A percentile compares a stretch with the other conserved stretches of the same genome.
These are phyloP conservation scores for Candida oleophila DNA, from an alignment of 805 yeast genomes.

Conservation along the genomic window DNA sequence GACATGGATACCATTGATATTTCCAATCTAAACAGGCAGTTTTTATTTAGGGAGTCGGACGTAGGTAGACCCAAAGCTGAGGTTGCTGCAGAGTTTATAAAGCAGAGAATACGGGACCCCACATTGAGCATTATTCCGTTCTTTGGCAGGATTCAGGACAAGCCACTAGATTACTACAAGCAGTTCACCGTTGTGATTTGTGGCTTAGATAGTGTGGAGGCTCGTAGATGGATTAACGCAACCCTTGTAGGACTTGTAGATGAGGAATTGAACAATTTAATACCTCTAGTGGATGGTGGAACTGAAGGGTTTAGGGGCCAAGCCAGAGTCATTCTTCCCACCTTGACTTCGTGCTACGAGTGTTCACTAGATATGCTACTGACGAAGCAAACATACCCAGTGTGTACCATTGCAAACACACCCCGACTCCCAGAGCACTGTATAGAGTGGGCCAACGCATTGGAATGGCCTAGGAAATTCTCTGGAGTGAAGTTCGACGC, in stretches of 20 bases:
- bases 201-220: constrained; percentile 87
- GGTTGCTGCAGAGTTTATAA: constrained; percentile 61
- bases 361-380: constrained; percentile 80
- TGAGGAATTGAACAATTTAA: constrained; percentile 31
- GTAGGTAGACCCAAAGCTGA: constrained; percentile 67
- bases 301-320: constrained; percentile 95
- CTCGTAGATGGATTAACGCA: constrained; percentile 85
- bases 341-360: constrained; percentile 86
- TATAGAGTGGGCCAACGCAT: constrained; percentile 81
- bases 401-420: constrained; percentile 91
- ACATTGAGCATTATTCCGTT: constrained; percentile 52
- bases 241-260: constrained; percentile 64
- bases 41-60: constrained; percentile 59
- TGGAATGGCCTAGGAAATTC: constrained; percentile 65
- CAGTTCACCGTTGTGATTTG: constrained; percentile 75
- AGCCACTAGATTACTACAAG: constrained; percentile 58
- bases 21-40: constrained; percentile 76
- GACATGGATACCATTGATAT: constrained; percentile 84
- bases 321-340: constrained; percentile 81
- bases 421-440: constrained; percentile 96
- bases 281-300: constrained; percentile 83
- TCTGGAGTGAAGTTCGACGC: constrained; percentile 56
- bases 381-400: constrained; percentile 68
- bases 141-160: constrained; percentile 59
- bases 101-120: constrained; percentile 39